Percentiles rank a stretch among this genome's conserved stretches.
These are phyloP conservation scores for Asterophora parasitica DNA, from an alignment of 768 basidiomycete genomes.

Conservation along the genomic window DNA sequence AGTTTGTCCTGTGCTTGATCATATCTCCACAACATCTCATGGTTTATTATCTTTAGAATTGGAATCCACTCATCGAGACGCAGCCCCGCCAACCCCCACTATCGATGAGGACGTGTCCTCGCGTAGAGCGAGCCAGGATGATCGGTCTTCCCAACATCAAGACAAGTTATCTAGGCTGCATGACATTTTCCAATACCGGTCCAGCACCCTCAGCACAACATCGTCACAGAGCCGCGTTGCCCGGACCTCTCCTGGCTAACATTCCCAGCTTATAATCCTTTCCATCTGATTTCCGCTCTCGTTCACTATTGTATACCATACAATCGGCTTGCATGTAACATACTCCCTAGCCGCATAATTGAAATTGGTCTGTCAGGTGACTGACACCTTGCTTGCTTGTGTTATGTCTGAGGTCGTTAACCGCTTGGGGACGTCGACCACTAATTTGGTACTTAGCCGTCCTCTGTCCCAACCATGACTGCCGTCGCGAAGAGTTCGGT, in stretches of 20 bases:
- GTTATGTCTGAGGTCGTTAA: slow-evolving; percentile 9
- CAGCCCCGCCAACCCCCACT: slow-evolving; percentile 21
- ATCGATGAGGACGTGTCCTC: slow-evolving; percentile 27
- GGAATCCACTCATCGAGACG: slow-evolving; percentile 51
- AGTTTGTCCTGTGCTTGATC: slow-evolving; percentile 44
- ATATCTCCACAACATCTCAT: slow-evolving; percentile 3
- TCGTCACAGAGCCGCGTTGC: slow-evolving; percentile 33
- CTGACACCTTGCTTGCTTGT: slow-evolving; percentile 9
- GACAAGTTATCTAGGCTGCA: slow-evolving; percentile 73
- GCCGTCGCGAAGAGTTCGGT: slow-evolving; percentile 21
- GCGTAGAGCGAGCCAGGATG: slow-evolving; percentile 23
- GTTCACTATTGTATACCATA: slow-evolving; percentile 4
- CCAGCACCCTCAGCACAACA: slow-evolving; percentile 53
- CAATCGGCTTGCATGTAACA: slow-evolving; percentile 2
- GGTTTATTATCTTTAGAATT: slow-evolving; percentile 40
- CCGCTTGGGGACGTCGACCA: no score
- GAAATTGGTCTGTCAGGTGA: neutral
- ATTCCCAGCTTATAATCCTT: neutral
- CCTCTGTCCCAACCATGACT: slow-evolving; percentile 17
- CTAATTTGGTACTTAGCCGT: neutral
- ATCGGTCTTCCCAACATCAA: slow-evolving; percentile 37
- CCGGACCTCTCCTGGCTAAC: slow-evolving; percentile 26
- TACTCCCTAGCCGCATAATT: neutral
- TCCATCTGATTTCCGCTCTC: neutral
- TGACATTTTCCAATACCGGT: slow-evolving; percentile 79